Conservation (phyloP, 768 basidiomycete genomes). For the Lentinus tigrinus region DNA sequence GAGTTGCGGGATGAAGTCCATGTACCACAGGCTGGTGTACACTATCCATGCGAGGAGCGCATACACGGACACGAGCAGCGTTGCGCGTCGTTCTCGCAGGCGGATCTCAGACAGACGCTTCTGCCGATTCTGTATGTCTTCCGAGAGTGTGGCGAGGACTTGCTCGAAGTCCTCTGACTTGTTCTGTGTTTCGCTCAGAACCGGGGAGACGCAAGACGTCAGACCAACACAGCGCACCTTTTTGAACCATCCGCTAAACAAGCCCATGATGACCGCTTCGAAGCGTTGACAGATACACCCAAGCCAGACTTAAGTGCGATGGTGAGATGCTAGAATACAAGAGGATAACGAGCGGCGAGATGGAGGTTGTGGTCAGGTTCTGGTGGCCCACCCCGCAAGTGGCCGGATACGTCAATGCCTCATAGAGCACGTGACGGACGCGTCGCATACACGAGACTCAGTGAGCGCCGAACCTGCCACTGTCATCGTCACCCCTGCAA, state of each 20-base stretch:
- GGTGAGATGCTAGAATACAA: slow-evolving; percentile 8
- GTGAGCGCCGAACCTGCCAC: neutral
- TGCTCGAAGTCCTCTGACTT: slow-evolving; percentile 77
- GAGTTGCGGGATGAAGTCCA: slow-evolving; percentile 49
- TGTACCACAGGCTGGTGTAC: slow-evolving; percentile 76
- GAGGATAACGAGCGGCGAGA: slow-evolving; percentile 5
- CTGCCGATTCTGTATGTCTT: slow-evolving; percentile 72
- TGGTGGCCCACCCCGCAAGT: neutral
- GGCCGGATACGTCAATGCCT: slow-evolving; percentile 4
- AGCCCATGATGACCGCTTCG: slow-evolving; percentile 1
- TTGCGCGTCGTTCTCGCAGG: slow-evolving; percentile 78
- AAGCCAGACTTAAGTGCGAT: neutral
- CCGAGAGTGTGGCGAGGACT: slow-evolving; percentile 62
- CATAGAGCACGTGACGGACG: slow-evolving; percentile 12
- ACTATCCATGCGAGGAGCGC: slow-evolving; percentile 71
- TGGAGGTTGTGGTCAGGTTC: neutral
- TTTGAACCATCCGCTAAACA: slow-evolving; percentile 16
- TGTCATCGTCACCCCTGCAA: too few relatives aligned
- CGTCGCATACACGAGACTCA: slow-evolving; percentile 1
- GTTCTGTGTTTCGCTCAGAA: slow-evolving; percentile 31
- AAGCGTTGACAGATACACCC: too few relatives aligned
- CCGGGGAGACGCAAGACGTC: neutral
- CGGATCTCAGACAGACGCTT: slow-evolving; percentile 77
- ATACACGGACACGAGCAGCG: slow-evolving; percentile 75
- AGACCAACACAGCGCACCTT: slow-evolving; percentile 1